A percentile compares a stretch with the other conserved stretches of the same genome.
Conservation (phyloP, 768 basidiomycete species). For the Lactarius hatsudake region DNA sequence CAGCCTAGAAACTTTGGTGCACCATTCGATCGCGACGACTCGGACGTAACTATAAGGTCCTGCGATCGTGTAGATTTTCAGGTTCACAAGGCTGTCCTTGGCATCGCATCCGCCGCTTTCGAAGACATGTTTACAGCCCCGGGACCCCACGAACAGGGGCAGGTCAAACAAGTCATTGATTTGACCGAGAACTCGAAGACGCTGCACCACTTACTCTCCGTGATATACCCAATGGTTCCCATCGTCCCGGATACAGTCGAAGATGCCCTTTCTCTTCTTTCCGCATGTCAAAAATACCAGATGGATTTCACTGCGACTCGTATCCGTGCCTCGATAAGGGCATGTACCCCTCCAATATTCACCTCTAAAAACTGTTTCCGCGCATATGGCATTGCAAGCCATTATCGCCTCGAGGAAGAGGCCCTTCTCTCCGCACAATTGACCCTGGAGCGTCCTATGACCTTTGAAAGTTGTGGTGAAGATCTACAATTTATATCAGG, state of each 20-base stretch:
- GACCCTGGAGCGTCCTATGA: constrained; percentile 10
- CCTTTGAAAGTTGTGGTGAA: constrained; percentile 1
- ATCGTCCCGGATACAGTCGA: constrained; percentile 4
- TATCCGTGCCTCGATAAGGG: constrained; percentile 8
- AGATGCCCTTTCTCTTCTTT: constrained; percentile 7
- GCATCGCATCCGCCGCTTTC: constrained; percentile 58
- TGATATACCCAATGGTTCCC: constrained; percentile 7
- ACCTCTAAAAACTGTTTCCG: constrained; percentile 2
- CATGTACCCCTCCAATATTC: not conserved
- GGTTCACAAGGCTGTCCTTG: constrained; percentile 53
- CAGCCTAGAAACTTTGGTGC: not conserved
- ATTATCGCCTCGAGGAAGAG: constrained; percentile 12
- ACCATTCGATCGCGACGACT: constrained; percentile 17
- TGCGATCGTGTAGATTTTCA: constrained; percentile 51
- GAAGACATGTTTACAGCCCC: constrained; percentile 45
- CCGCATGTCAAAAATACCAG: constrained; percentile 19
- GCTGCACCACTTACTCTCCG: not conserved
- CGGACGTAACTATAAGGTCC: constrained; percentile 52
- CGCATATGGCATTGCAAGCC: constrained; percentile 17
- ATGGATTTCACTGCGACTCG: constrained; percentile 1
- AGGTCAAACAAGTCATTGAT: not conserved
- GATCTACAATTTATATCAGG: constrained; percentile 15
- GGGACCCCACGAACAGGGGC: not conserved
- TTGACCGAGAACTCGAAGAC: constrained; percentile 10
- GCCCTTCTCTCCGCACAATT: not conserved